These are phyloP conservation scores for Chaetoceros tenuissimus DNA, from an alignment of 108 stramenopile species.

Conservation along the genomic window DNA sequence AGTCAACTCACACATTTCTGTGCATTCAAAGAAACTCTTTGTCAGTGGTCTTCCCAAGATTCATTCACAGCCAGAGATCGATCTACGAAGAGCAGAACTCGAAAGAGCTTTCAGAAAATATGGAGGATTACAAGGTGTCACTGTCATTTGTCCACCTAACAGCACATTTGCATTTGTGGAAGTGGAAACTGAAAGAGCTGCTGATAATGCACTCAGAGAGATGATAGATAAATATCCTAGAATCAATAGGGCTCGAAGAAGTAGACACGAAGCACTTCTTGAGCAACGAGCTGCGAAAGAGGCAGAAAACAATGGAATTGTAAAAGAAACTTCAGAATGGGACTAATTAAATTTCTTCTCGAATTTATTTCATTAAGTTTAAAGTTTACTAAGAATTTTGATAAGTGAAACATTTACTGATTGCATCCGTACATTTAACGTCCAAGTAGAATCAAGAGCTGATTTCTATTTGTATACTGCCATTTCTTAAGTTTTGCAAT, in stretches of 20 bases:
- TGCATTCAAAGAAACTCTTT: conserved; percentile 73
- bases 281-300: conserved; percentile 63
- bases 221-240: conserved; percentile 45
- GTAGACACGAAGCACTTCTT: conserved; percentile 65
- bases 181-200: conserved; percentile 53
- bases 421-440: no score
- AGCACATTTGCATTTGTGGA: conserved; percentile 76
- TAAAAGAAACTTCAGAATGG: conserved; percentile 28
- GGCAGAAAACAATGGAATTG: conserved; percentile 27
- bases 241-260: conserved; percentile 68
- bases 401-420: no score
- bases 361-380: no score
- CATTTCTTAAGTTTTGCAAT: no score
- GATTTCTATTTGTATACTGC: no score
- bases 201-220: conserved; percentile 58
- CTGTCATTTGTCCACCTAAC: conserved; percentile 52
- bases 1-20: conserved; percentile 47
- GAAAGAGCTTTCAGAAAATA: conserved; percentile 83
- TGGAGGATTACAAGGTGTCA: conserved; percentile 68
- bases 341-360: no score
- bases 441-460: no score
- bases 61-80: conserved; percentile 54
- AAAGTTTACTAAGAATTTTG: no score
- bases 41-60: conserved; percentile 54
- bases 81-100: conserved; percentile 69